phyloP scores from a whole-genome alignment of 306 rosid species.

The Sophora flavescens region DNA sequence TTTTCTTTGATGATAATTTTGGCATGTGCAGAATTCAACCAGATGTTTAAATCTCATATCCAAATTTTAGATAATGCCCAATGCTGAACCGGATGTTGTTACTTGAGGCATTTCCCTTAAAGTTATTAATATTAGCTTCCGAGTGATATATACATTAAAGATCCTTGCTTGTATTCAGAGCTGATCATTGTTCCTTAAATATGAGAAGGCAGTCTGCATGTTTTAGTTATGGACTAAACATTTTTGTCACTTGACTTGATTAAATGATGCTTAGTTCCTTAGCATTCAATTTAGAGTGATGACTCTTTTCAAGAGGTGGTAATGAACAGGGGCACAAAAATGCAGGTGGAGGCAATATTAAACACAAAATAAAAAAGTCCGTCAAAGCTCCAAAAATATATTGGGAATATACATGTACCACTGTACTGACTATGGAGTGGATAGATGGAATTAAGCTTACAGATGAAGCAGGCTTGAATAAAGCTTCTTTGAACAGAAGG shows the following conservation, averaged over 20 bases:
- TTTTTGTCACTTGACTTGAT: constrained; percentile 35
- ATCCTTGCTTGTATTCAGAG: constrained; percentile 20
- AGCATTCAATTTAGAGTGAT: constrained; percentile 42
- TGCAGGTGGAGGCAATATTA: constrained; percentile 48
- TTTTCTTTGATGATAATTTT: constrained; percentile 34
- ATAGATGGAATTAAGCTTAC: constrained; percentile 96
- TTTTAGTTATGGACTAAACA: background rate
- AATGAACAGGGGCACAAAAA: constrained; percentile 45
- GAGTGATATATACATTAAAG: constrained; percentile 20
- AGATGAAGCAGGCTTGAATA: constrained; percentile 67
- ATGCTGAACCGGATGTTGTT: constrained; percentile 4
- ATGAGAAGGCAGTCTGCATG: constrained; percentile 35
- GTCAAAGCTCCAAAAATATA: constrained; percentile 94
- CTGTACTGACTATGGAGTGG: constrained; percentile 98
- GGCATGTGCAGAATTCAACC: constrained; percentile 20
- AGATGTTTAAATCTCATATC: constrained; percentile 37
- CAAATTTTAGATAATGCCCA: constrained; percentile 31
- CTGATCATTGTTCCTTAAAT: constrained; percentile 35
- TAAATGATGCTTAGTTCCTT: constrained; percentile 35
- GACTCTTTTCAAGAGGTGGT: constrained; percentile 52
- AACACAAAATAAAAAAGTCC: constrained; percentile 43
- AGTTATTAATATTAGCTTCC: constrained; percentile 9
- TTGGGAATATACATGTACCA: constrained; percentile 76
- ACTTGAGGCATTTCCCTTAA: constrained; percentile 20
- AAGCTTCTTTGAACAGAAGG: constrained; percentile 79